Evolutionary conservation across 2,329 filamentous ascomycete genomes (phyloP).

Genomic region (Pseudogymnoascus sp.): DNA sequence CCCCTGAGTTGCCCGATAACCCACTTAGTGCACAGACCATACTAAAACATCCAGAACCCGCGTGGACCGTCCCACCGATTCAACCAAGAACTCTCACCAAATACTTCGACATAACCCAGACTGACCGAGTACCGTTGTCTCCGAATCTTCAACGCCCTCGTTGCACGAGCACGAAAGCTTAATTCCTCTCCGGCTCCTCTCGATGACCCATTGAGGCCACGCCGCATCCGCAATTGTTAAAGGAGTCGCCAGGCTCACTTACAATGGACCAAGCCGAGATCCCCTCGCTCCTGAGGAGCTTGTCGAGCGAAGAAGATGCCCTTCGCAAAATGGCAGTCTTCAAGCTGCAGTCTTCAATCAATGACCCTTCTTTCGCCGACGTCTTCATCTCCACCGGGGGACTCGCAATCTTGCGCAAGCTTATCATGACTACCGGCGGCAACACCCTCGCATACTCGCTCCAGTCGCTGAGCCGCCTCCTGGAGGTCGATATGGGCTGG

Average conservation of each 20-base stretch:
- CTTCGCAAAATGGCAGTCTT: conserved; percentile 98
- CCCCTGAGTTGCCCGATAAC: background rate
- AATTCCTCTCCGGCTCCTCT: background rate
- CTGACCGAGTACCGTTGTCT: background rate
- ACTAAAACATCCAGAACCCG: conserved; percentile 6
- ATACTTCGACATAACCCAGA: background rate
- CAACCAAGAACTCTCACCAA: background rate
- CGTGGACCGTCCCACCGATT: background rate
- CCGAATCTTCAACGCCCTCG: background rate
- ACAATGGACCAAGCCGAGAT: conserved; percentile 61
- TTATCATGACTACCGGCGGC: conserved; percentile 77
- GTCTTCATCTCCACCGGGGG: conserved; percentile 90
- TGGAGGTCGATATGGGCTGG: conserved; percentile 98
- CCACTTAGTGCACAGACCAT: conserved; percentile 3
- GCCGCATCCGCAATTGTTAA: background rate
- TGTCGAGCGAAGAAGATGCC: conserved; percentile 71
- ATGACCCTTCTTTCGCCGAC: conserved; percentile 92
- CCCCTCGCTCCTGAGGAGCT: conserved; percentile 54
- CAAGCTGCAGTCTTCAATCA: conserved; percentile 91
- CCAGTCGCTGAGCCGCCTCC: conserved; percentile 74
- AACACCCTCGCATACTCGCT: conserved; percentile 95
- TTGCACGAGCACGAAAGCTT: background rate
- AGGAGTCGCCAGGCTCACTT: conserved; percentile 8
- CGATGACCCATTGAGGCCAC: conserved; percentile 1
- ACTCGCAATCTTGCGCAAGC: conserved; percentile 67